Base-by-base conservation (phyloP, 2,329 filamentous ascomycete genomes). In the Diplodia seriata region DNA sequence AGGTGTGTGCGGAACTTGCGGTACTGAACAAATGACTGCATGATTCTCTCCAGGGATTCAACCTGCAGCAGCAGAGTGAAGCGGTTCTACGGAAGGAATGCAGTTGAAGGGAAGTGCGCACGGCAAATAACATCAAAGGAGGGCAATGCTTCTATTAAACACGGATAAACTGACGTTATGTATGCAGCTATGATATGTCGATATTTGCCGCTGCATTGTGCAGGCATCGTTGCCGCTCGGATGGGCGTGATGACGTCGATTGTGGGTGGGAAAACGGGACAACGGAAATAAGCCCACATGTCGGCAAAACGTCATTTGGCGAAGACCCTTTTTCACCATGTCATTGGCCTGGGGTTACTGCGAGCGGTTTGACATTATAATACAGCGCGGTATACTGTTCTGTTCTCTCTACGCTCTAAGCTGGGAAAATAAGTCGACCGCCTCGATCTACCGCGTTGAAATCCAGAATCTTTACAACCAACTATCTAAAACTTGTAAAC, bases 401-500 rank as follows among this genome's bases (percentile, higher is more conserved):
- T 54, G 49, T 50, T 50, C 50, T 12, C 62, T 65, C 62, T 65
- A 65, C 50, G 50, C 62, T 65, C 62, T 65, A 65, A n/a, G 23
- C 47, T 29, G 29, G 26, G 23, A 38, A 31, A 43, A 43, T 43
- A 40, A 20, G n/a, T 55, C 33, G 50, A 47, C 49, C 36, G 23
- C 36, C 59, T 26, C 20, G 43, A 23, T n/a, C 8, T 31, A 31
- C 18, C 51, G 31, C 20, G n/a, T n/a, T 33, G 15, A 7, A 29
- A n/a, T 5, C 5, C 12, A 33, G n/a, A 54, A 40, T 15, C 29
- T 14, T 38, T 1, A 15, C 50, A 47, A 55, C 55, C 43, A 18
- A 15, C n/a, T 33, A 20, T 59, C 61, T 89, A 97, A 76, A 97
- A 97, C 87, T 98, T 98, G 85, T 92, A 97, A 43, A 98, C 94